Evolutionary conservation across 73 alveolate genomes (phyloP).

Genomic region (Tetrahymena thermophila): DNA sequence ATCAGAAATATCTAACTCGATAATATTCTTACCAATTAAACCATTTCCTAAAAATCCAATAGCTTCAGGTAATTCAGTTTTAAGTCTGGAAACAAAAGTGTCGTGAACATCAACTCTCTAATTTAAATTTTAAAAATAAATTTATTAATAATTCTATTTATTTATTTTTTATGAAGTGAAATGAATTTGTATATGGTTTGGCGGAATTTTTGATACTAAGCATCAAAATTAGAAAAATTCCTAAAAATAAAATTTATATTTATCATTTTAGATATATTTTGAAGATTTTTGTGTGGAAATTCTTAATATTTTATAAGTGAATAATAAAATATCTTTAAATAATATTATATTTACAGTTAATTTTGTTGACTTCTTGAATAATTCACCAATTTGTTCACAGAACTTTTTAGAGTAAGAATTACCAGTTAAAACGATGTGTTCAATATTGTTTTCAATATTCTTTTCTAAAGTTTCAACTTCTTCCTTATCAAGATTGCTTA

Average conservation of each 20-base stretch:
- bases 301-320: neutral
- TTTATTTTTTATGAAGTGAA: neutral
- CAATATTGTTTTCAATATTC: neutral
- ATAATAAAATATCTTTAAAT: neutral
- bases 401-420: constrained; percentile 37
- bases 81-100: constrained; percentile 31
- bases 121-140: neutral
- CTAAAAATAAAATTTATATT: neutral
- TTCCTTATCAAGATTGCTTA: neutral
- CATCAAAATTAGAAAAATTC: neutral
- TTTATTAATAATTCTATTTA: neutral
- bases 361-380: neutral
- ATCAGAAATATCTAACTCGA: constrained; percentile 26
- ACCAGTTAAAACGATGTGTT: constrained; percentile 21
- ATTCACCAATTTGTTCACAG: constrained; percentile 19
- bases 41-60: constrained; percentile 15
- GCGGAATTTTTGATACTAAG: neutral
- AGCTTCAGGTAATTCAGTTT: constrained; percentile 37
- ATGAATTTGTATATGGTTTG: neutral
- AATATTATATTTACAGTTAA: neutral
- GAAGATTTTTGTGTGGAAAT: too few species aligned
- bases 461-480: neutral
- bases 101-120: constrained; percentile 36
- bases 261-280: neutral
- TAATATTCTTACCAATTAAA: constrained; percentile 21